These are phyloP conservation scores for Rutstroemia sp. DNA, from an alignment of 2,329 filamentous ascomycete genomes.

Conservation along the genomic window DNA sequence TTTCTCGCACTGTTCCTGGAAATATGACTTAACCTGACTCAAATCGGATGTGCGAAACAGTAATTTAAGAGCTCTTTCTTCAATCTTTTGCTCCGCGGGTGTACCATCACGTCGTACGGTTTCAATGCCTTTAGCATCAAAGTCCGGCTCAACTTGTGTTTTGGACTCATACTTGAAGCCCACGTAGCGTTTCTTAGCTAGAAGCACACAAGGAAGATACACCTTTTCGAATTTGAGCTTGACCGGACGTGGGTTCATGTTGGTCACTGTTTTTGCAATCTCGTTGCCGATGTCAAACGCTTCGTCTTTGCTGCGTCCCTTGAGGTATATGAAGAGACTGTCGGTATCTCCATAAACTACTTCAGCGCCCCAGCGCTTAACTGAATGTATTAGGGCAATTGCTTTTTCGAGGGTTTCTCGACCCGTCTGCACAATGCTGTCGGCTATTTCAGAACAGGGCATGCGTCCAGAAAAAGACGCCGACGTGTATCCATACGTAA, in stretches of 20 bases:
- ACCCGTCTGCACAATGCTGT: slow-evolving; percentile 95
- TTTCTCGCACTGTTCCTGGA: slow-evolving; percentile 82
- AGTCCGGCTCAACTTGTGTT: slow-evolving; percentile 71
- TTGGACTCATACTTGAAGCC: slow-evolving; percentile 91
- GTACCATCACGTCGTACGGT: slow-evolving; percentile 93
- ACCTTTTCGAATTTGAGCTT: slow-evolving; percentile 99
- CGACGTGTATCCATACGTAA: slow-evolving; percentile 96
- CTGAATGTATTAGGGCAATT: slow-evolving; percentile 85
- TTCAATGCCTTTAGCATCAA: slow-evolving; percentile 97
- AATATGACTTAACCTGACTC: slow-evolving; percentile 81
- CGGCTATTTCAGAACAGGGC: slow-evolving; percentile 96
- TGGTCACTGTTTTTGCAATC: slow-evolving; percentile 79
- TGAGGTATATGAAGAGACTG: slow-evolving; percentile 84
- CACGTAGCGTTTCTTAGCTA: slow-evolving; percentile 97
- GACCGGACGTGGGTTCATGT: slow-evolving; percentile 82
- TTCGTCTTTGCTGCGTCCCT: slow-evolving; percentile 76
- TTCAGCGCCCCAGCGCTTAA: slow-evolving; percentile 83
- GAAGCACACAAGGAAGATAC: slow-evolving; percentile 86
- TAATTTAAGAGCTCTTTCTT: slow-evolving; percentile 82
- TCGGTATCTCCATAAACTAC: slow-evolving; percentile 98
- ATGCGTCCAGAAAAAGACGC: slow-evolving; percentile 95
- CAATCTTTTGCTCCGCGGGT: slow-evolving; percentile 91
- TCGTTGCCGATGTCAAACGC: slow-evolving; percentile 91
- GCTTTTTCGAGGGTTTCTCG: slow-evolving; percentile 91
- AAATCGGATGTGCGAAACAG: slow-evolving; percentile 88